Conservation (phyloP, 805 yeast species). For the Crinitomyces ghanaensis region DNA sequence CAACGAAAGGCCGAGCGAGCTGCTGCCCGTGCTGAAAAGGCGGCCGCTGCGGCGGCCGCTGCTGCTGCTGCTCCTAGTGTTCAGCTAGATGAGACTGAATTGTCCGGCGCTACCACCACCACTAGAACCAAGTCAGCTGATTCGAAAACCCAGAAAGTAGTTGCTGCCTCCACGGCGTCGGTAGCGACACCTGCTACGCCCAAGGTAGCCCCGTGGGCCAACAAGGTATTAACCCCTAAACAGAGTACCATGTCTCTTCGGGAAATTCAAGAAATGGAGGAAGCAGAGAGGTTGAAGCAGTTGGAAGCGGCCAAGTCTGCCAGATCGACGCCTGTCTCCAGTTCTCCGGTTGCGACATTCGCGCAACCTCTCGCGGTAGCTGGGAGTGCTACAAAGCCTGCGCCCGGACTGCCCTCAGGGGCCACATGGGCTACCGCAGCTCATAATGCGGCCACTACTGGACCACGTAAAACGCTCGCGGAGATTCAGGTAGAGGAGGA, state of each 20-base stretch:
- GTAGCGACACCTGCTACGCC: conserved; percentile 9
- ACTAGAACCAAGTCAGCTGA: background rate
- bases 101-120: conserved; percentile 1
- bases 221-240: conserved; percentile 8
- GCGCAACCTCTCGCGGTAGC: background rate
- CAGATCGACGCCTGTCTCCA: conserved; percentile 11
- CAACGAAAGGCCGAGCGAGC: background rate
- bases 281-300: conserved; percentile 14
- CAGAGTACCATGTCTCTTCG: conserved; percentile 18
- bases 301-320: conserved; percentile 12
- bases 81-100: conserved; percentile 1
- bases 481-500: conserved; percentile 31
- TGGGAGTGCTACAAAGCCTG: conserved; percentile 2
- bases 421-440: conserved; percentile 19
- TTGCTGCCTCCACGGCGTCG: conserved; percentile 5
- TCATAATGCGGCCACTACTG: conserved; percentile 12
- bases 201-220: conserved; percentile 20
- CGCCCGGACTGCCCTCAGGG: conserved; percentile 17
- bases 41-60: background rate
- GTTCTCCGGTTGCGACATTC: background rate
- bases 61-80: background rate
- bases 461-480: conserved; percentile 24
- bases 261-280: conserved; percentile 26
- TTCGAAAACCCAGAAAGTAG: background rate
- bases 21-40: background rate